Evolutionary conservation across 2,329 filamentous ascomycete genomes (phyloP), one percentile per base, ranked within the genome.

Genomic region (Fusarium ambrosium): DNA sequence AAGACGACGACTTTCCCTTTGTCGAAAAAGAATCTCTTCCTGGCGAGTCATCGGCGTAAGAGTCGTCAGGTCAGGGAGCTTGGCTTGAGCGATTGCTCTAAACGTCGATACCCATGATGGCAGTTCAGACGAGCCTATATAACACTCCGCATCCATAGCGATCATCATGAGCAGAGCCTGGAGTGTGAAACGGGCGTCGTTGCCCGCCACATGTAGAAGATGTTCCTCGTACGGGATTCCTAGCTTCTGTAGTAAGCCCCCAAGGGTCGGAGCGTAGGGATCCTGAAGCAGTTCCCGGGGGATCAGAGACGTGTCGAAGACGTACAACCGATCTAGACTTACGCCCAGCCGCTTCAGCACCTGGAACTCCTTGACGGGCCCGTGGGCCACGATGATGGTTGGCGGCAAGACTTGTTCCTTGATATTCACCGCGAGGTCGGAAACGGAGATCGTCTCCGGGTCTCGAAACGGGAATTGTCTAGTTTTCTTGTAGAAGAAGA

Each of bases 131-230:
- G 48, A 4, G 4, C 58, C 22, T n/a, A 51, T 34, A 29, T 71
- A 45, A 10, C 32, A 56, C 36, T 18, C 34, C 8, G 62, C 48
- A 88, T 82, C 60, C 86, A 85, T 41, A 70, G 82, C 8, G 87
- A 82, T 78, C 85, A 67, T 11, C 82, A 62, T 83, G 78, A 4
- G 86, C 85, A 4, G 84, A 56, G 3, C 80, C 74, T 11, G 72
- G 27, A 81, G 68, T 10, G 71, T 66, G 34, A 79, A 82, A 62
- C 78, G 72, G 83, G 86, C 83, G 56, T 81, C 79, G 43, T 81
- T 82, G 2, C 79, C 80, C 18, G 75, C 62, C 4, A 36, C 27
- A 20, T 79, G 73, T 3, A 78, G 60, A 18, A 22, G 51, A 6
- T 16, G 5, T 22, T 36, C 36, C 14, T 24, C 14, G 24, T 59